These are phyloP conservation scores for Fusarium sp. DNA, from an alignment of 2,329 filamentous ascomycete genomes.

Conservation along the genomic window DNA sequence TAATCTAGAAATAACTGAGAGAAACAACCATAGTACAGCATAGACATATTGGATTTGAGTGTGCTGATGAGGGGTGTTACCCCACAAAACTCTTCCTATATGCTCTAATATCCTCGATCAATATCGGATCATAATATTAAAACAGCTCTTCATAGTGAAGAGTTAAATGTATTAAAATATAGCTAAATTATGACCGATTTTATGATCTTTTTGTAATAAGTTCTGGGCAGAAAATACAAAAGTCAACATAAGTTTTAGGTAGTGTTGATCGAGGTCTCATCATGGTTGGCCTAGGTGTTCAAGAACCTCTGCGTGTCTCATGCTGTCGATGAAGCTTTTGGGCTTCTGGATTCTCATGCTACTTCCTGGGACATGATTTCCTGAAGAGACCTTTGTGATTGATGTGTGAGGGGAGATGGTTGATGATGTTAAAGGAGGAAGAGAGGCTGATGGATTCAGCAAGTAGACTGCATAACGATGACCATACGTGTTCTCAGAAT, in stretches of 20 bases:
- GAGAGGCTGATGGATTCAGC: neutral
- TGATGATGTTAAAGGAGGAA: neutral
- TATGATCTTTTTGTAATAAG: neutral
- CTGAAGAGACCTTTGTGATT: rapidly evolving
- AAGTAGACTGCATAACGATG: neutral
- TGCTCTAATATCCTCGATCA: neutral
- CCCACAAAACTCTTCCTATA: too few relatives aligned
- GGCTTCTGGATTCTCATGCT: too few relatives aligned
- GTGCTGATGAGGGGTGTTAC: rapidly evolving
- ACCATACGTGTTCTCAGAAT: neutral
- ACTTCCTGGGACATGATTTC: too few relatives aligned
- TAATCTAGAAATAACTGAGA: neutral
- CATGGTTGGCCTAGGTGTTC: neutral
- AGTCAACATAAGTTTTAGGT: neutral
- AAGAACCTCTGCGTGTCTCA: neutral
- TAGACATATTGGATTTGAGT: too few relatives aligned
- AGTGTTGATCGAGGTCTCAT: neutral
- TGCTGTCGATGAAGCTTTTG: rapidly evolving
- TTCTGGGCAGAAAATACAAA: neutral
- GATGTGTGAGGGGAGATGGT: neutral
- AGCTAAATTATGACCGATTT: neutral
- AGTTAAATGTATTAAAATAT: neutral
- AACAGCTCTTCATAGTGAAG: neutral
- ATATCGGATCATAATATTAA: neutral
- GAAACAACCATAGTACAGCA: rapidly evolving